Percentiles rank a stretch among this genome's conserved stretches.
phyloP scores from a whole-genome alignment of 768 basidiomycete genomes.

The Daedaleopsis sinensis region DNA sequence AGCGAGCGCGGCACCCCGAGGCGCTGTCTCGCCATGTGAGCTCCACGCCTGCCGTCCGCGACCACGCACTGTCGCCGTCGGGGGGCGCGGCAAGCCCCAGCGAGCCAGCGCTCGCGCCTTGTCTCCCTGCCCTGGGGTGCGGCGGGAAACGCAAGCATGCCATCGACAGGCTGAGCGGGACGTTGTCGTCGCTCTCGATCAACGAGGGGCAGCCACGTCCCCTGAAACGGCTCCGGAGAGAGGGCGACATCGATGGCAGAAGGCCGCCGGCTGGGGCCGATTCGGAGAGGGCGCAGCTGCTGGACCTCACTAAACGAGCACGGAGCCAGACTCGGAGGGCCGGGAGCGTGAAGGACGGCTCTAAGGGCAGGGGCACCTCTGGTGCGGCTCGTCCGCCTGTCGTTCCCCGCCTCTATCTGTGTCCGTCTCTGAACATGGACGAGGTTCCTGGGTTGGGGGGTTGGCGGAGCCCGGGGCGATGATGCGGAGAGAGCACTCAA shows the following conservation, averaged over 20 bases:
- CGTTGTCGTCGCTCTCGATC: not conserved
- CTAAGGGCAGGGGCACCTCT: constrained; percentile 14
- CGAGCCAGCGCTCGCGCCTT: not conserved
- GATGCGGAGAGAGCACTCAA: constrained; percentile 27
- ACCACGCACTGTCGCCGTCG: not conserved
- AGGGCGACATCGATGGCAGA: too few species aligned
- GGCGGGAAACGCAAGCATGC: not conserved
- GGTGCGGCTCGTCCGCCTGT: constrained; percentile 8
- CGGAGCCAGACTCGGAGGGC: not conserved
- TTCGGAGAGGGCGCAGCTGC: too few species aligned
- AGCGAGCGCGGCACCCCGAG: not conserved
- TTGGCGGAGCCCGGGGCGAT: constrained; percentile 26
- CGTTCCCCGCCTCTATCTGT: not conserved
- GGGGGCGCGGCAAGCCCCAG: not conserved
- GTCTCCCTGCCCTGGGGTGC: too few species aligned
- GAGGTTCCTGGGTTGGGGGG: not conserved
- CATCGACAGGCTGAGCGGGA: not conserved
- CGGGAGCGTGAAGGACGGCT: constrained; percentile 23
- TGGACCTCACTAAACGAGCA: not conserved
- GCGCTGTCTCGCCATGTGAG: not conserved
- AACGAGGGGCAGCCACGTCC: not conserved
- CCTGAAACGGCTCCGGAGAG: not conserved
- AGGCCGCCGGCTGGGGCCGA: too few species aligned
- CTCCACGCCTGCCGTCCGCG: not conserved
- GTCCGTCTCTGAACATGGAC: not conserved